Conservation (phyloP, 2,329 filamentous ascomycete genomes). For the Paraconiothyrium brasiliense region DNA sequence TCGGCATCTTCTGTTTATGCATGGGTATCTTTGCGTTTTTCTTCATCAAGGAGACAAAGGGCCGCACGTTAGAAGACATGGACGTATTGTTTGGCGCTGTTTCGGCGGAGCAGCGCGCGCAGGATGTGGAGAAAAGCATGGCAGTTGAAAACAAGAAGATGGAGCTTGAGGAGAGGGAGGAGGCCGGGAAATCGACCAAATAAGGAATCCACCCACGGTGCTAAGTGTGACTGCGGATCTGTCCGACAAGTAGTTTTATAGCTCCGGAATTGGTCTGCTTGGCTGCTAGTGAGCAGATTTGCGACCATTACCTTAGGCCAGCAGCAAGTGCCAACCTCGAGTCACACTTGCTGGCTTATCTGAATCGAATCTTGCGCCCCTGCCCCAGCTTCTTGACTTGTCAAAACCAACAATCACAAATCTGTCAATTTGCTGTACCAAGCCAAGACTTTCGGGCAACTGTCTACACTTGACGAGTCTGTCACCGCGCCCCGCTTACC, state of each 20-base stretch:
- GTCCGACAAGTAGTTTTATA: background rate
- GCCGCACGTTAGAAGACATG: constrained; percentile 62
- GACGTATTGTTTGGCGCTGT: constrained; percentile 69
- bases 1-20: constrained; percentile 59
- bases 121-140: constrained; percentile 29
- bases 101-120: constrained; percentile 25
- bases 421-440: too few relatives aligned
- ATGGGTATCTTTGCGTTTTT: constrained; percentile 38
- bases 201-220: background rate
- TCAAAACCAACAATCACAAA: too few relatives aligned
- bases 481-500: too few relatives aligned
- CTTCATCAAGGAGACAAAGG: constrained; percentile 63
- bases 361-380: background rate
- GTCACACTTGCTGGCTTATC: background rate
- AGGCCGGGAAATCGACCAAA: background rate
- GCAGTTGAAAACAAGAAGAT: constrained; percentile 27
- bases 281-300: constrained; percentile 6
- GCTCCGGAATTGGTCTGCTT: background rate
- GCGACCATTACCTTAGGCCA: background rate
- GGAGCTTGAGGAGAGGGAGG: constrained; percentile 19
- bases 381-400: too few relatives aligned
- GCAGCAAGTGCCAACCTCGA: background rate
- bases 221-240: background rate
- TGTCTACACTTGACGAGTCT: too few relatives aligned
- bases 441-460: too few relatives aligned